Conservation (phyloP, 192 early-diverging fungal genomes). For the Jimgerdemannia flammicorona region DNA sequence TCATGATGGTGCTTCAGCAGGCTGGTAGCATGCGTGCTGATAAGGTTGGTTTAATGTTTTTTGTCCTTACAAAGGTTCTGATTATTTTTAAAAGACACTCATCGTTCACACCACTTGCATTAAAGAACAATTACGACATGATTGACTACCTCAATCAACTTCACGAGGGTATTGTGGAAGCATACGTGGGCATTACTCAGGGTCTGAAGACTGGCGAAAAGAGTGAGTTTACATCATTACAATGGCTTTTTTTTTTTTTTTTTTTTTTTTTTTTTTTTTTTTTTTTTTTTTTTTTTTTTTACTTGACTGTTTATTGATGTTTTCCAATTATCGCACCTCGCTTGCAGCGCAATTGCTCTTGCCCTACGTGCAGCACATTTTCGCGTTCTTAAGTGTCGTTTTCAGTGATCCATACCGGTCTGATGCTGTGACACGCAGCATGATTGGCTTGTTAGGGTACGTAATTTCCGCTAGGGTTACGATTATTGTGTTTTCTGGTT, state of each 20-base stretch:
- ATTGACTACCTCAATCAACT: slow-evolving; percentile 85
- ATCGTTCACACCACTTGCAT: too few relatives aligned
- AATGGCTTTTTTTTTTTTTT: slow-evolving; percentile 14
- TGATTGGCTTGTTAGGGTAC: slow-evolving; percentile 88
- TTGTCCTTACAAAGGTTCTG: too few relatives aligned
- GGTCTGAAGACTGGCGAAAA: slow-evolving; percentile 80
- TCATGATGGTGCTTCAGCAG: slow-evolving; percentile 85
- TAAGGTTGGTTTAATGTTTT: too few relatives aligned
- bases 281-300: too few relatives aligned
- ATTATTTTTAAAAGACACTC: too few relatives aligned
- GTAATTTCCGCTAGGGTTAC: too few relatives aligned
- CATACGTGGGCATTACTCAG: slow-evolving; percentile 94
- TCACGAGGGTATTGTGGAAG: slow-evolving; percentile 89
- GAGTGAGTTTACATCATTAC: slow-evolving; percentile 34
- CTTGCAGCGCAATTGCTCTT: slow-evolving; percentile 58
- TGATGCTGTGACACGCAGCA: slow-evolving; percentile 63
- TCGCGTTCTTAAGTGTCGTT: slow-evolving; percentile 73
- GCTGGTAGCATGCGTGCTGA: slow-evolving; percentile 68
- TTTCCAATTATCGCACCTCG: too few relatives aligned
- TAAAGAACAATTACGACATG: slow-evolving; percentile 68
- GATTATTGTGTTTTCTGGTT: too few relatives aligned
- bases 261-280: too few relatives aligned
- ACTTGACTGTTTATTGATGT: too few relatives aligned
- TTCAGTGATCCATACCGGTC: slow-evolving; percentile 58
- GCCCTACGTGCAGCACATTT: slow-evolving; percentile 64